Evolutionary conservation across 225 moss, liverwort and hornwort species (phyloP).

Genomic region (Lunularia cruciata): DNA sequence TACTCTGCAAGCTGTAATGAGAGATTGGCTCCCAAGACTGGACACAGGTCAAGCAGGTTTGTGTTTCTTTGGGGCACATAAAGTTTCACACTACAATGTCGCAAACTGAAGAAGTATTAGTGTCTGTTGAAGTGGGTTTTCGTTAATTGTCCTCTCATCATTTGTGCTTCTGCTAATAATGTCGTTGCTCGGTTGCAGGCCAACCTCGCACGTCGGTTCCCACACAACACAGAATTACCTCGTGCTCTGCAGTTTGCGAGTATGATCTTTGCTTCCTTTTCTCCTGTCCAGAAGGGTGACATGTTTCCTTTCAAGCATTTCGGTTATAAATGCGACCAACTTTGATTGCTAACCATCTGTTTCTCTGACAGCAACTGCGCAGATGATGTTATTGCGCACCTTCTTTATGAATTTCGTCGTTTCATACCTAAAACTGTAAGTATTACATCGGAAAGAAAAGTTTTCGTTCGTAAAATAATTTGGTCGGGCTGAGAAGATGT

Average conservation of each 20-base stretch:
- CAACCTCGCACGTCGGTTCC: constrained; percentile 23
- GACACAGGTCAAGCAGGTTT: constrained; percentile 52
- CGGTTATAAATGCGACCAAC: background rate
- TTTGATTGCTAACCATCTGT: background rate
- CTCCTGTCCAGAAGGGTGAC: background rate
- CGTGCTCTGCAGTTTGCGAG: constrained; percentile 44
- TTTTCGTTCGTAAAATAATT: too few species aligned
- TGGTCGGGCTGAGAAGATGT: too few species aligned
- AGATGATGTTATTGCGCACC: constrained; percentile 39
- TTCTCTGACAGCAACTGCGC: constrained; percentile 33
- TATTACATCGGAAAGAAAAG: too few species aligned
- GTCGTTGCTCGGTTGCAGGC: constrained; percentile 28
- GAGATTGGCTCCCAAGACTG: constrained; percentile 48
- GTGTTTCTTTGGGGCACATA: too few species aligned
- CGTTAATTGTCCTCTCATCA: too few species aligned
- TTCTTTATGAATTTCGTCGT: constrained; percentile 38
- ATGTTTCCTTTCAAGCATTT: background rate
- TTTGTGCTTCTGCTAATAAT: background rate
- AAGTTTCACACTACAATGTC: too few species aligned
- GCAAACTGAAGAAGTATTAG: too few species aligned
- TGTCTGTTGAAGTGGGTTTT: too few species aligned
- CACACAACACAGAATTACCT: constrained; percentile 28
- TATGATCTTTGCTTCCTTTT: constrained; percentile 11
- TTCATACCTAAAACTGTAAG: constrained; percentile 41
- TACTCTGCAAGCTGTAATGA: constrained; percentile 40